Percentiles rank a stretch among this genome's conserved stretches.
Conservation (phyloP, 371 early-diverging fungal species). For the Mucor plumbeus region DNA sequence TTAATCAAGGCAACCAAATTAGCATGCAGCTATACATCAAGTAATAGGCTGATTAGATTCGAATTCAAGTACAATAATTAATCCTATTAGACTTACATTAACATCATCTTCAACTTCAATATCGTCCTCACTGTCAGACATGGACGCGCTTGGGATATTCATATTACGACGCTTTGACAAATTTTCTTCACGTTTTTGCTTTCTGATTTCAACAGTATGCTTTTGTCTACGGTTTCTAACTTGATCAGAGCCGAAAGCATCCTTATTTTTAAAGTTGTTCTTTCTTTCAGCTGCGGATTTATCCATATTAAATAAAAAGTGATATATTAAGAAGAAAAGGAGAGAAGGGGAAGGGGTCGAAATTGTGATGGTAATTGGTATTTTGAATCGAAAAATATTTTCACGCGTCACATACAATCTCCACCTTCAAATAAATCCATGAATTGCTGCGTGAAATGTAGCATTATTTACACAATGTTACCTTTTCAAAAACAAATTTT, state of each 20-base stretch:
- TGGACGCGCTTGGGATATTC: conserved; percentile 51
- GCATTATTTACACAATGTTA: conserved; percentile 32
- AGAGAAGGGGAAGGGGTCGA: conserved; percentile 8
- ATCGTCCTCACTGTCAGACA: conserved; percentile 86
- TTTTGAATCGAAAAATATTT: conserved; percentile 15
- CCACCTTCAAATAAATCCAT: too few relatives aligned
- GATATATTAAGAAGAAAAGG: neutral
- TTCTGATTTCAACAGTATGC: conserved; percentile 86
- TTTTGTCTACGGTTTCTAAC: conserved; percentile 49
- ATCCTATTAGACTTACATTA: conserved; percentile 41
- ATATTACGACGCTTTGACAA: conserved; percentile 93
- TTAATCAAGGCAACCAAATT: conserved; percentile 63
- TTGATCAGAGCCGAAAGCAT: conserved; percentile 42
- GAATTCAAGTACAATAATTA: too few relatives aligned
- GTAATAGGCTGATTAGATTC: too few relatives aligned
- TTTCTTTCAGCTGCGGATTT: conserved; percentile 36
- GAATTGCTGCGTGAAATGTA: neutral
- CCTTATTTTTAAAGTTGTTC: conserved; percentile 43
- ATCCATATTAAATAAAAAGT: conserved; percentile 17
- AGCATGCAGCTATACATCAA: conserved; percentile 17
- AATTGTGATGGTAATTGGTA: neutral
- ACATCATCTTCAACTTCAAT: conserved; percentile 52
- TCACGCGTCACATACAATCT: neutral
- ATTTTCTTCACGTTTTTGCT: conserved; percentile 95
- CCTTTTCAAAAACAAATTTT: conserved; percentile 78